Base-by-base conservation (phyloP, 2,329 filamentous ascomycete genomes). In the Ophiocordyceps polyrhachis-furcata region DNA sequence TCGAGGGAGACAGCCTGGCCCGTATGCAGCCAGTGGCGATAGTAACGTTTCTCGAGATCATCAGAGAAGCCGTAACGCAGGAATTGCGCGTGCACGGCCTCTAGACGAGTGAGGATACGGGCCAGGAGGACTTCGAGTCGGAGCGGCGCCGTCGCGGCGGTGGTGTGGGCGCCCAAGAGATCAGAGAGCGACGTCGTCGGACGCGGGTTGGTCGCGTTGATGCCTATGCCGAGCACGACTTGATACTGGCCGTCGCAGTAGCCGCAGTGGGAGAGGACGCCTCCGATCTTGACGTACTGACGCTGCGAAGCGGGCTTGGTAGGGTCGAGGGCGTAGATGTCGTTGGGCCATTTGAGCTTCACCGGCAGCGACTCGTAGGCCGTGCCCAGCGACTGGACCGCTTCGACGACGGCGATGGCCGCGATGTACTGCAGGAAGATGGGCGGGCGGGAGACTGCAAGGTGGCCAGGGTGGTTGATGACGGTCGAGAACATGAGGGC, bases 301-400 rank as follows among this genome's bases (percentile, higher is more conserved):
- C 63, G 58, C 2, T 64, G 55, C 12, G 66, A 62, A 3, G 64
- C 60, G 2, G 67, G 67, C 42, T 68, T 69, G 44, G 61, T 66
- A 6, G 73, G 83, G 55, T 86, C 80, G 20, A 75, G 67, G 1
- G 80, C 81, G 55, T 86, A 89, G 45, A 98, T 84, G 57, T 98
- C 91, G 55, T 98, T 98, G 12, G 91, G 91, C 91, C 91, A 98
- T 61, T 98, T 98, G 29, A 98, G 65, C 58, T 83, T 87, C 38
- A 98, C 71, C 1, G 84, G 83, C 5, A 96, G 61, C 0, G 76
- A 68, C 6, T 75, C 69, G 60, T 93, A 96, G 8, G 80, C 84
- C 2, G 63, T 62, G 43, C 81, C 86, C 56, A 96, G 96, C 23
- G 70, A 72, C 50, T 83, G 80, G 49, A 96, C 79, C 0, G 85